Conservation (phyloP, 106 monocot species). For the Iris macrosiphon region DNA sequence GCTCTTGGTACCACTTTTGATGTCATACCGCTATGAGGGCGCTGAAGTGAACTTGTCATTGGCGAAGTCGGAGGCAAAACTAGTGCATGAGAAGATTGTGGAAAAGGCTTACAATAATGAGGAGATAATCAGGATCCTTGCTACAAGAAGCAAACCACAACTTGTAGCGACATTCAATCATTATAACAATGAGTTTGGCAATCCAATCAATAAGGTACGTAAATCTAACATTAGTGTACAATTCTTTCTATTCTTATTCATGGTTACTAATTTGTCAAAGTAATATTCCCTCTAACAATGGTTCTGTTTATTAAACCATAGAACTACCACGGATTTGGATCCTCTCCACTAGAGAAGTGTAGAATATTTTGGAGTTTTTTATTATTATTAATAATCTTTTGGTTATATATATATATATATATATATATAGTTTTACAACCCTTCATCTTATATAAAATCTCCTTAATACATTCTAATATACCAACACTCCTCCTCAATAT, state of each 20-base stretch:
- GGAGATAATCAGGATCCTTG: conserved; percentile 66
- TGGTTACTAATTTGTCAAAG: neutral
- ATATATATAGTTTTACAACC: too few relatives aligned
- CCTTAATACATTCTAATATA: too few relatives aligned
- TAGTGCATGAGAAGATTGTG: conserved; percentile 59
- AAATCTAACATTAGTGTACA: neutral
- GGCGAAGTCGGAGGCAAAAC: conserved; percentile 86
- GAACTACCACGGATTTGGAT: too few relatives aligned
- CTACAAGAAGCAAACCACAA: conserved; percentile 82
- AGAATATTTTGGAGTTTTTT: too few relatives aligned
- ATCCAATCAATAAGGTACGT: conserved; percentile 60
- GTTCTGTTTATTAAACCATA: too few relatives aligned
- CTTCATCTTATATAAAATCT: too few relatives aligned
- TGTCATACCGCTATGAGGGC: conserved; percentile 62
- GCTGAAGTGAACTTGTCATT: conserved; percentile 43
- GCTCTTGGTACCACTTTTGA: conserved; percentile 71
- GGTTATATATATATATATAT: too few relatives aligned
- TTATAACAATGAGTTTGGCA: conserved; percentile 62
- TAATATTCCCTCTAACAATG: too few relatives aligned
- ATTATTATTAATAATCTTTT: too few relatives aligned
- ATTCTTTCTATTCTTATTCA: neutral
- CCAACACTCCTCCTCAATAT: too few relatives aligned
- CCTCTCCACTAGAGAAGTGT: too few relatives aligned
- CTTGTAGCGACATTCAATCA: conserved; percentile 68
- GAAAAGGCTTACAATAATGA: conserved; percentile 61